phyloP scores from a whole-genome alignment of 2,329 filamentous ascomycete genomes.

The Aspergillus costaricaensis region DNA sequence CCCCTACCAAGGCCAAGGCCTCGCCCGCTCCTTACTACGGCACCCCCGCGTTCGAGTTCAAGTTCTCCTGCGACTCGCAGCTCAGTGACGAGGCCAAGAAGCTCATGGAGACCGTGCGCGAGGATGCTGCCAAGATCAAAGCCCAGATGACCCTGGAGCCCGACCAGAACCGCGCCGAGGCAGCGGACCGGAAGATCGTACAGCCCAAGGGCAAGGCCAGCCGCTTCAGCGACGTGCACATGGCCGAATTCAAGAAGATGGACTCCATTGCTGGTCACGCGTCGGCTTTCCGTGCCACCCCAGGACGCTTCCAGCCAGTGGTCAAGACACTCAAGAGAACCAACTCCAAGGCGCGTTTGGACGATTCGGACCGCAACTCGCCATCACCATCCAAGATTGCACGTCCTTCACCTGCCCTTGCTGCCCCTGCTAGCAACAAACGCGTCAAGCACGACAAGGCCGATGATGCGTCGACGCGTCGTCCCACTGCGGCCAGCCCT shows the following conservation, averaged over 20 bases:
- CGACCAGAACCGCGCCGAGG: constrained; percentile 44
- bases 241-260: constrained; percentile 94
- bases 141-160: constrained; percentile 64
- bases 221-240: constrained; percentile 82
- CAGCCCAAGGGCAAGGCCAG: constrained; percentile 74
- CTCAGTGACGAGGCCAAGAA: constrained; percentile 55
- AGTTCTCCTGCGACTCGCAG: constrained; percentile 46
- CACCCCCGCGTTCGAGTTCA: constrained; percentile 51
- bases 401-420: constrained; percentile 31
- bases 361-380: constrained; percentile 55
- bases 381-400: constrained; percentile 40
- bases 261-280: constrained; percentile 88
- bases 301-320: constrained; percentile 45
- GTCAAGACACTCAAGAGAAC: constrained; percentile 53
- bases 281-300: constrained; percentile 65
- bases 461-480: constrained; percentile 69
- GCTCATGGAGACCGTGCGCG: constrained; percentile 67
- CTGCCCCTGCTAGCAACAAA: constrained; percentile 60
- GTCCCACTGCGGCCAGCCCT: constrained; percentile 33
- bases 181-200: constrained; percentile 68
- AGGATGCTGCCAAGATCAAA: constrained; percentile 71
- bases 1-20: constrained; percentile 45
- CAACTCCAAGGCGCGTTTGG: constrained; percentile 65
- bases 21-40: constrained; percentile 39
- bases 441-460: constrained; percentile 67